Conservation (phyloP, 2,329 filamentous ascomycete genomes). For the Fusarium illudens region DNA sequence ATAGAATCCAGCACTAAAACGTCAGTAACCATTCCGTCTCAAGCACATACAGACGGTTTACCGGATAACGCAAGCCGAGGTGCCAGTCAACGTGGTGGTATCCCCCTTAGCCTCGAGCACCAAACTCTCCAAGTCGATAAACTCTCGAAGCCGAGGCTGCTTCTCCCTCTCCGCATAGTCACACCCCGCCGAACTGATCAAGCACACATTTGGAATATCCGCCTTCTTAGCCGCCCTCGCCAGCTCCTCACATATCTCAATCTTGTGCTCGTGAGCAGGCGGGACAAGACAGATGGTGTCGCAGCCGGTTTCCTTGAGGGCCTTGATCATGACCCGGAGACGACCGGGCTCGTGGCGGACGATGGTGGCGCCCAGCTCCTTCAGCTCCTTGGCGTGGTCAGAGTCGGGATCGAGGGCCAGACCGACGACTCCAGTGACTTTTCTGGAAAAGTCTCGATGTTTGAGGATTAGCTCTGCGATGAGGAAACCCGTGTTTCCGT, state of each 20-base stretch:
- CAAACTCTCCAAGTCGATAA: constrained; percentile 58
- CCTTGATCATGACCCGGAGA: constrained; percentile 3
- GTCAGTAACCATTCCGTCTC: not conserved
- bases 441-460: constrained; percentile 51
- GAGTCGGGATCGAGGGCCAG: constrained; percentile 52
- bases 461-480: constrained; percentile 60
- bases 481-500: constrained; percentile 60
- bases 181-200: constrained; percentile 15
- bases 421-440: constrained; percentile 52
- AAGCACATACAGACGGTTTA: not conserved
- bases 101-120: constrained; percentile 55
- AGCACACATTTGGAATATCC: constrained; percentile 12
- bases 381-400: constrained; percentile 8
- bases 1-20: constrained; percentile 8
- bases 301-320: not conserved
- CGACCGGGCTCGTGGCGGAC: constrained; percentile 11
- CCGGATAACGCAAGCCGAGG: constrained; percentile 16
- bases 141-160: constrained; percentile 60
- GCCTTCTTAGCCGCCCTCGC: constrained; percentile 12
- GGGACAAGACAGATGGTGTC: constrained; percentile 18
- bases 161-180: constrained; percentile 55
- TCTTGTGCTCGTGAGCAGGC: constrained; percentile 10
- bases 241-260: constrained; percentile 14
- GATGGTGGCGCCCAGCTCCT: constrained; percentile 13
- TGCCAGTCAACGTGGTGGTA: not conserved